Percentiles rank a stretch among this genome's conserved stretches.
These are phyloP conservation scores for Metroxylon sagu DNA, from an alignment of 176 grass and related monocot genomes.

Conservation along the genomic window DNA sequence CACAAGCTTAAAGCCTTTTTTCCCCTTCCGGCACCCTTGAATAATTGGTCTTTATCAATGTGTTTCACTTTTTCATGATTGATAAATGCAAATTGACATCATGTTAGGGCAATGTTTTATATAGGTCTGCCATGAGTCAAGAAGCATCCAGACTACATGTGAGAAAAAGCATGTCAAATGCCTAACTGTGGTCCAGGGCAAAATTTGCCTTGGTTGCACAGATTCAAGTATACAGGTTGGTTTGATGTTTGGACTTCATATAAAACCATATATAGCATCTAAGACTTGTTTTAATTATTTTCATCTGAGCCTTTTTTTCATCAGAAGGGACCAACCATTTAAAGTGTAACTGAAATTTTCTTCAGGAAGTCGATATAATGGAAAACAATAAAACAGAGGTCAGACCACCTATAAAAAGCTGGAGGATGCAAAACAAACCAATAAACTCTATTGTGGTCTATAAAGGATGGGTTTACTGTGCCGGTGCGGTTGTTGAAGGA, in stretches of 20 bases:
- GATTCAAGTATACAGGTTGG: conserved; percentile 87
- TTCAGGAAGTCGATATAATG: conserved; percentile 71
- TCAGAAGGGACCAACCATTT: too few relatives aligned
- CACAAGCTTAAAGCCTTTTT: too few relatives aligned
- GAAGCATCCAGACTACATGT: conserved; percentile 65
- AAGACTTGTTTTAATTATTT: neutral
- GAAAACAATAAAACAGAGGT: conserved; percentile 51
- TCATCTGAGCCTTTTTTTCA: too few relatives aligned
- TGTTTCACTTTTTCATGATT: too few relatives aligned
- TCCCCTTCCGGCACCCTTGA: too few relatives aligned
- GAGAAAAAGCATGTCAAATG: conserved; percentile 78
- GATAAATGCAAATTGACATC: neutral
- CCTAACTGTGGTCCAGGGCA: conserved; percentile 59
- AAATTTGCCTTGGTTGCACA: conserved; percentile 80
- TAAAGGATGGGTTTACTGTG: conserved; percentile 93
- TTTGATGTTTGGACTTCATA: conserved; percentile 15
- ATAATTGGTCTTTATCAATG: too few relatives aligned
- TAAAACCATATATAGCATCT: neutral
- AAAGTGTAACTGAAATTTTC: conserved; percentile 1
- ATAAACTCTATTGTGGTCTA: conserved; percentile 69
- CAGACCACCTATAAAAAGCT: conserved; percentile 44
- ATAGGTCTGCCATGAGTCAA: conserved; percentile 67
- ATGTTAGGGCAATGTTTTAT: conserved; percentile 15
- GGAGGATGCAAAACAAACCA: conserved; percentile 57
- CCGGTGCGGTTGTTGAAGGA: conserved; percentile 64